These are phyloP conservation scores for Neurospora sp. DNA, from an alignment of 495 filamentous ascomycete genomes.

Conservation along the genomic window DNA sequence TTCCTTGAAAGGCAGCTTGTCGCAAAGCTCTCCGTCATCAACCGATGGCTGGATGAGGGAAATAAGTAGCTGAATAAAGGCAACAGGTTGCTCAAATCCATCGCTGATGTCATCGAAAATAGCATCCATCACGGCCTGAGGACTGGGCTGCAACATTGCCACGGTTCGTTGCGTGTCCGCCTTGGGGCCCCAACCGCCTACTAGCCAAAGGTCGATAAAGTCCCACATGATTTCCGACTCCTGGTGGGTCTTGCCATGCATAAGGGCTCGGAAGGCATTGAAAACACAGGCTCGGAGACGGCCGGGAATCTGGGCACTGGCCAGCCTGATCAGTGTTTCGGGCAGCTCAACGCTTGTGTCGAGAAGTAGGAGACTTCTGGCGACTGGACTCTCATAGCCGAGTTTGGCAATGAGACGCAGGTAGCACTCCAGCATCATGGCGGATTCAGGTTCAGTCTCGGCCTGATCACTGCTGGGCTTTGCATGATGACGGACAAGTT, in stretches of 20 bases:
- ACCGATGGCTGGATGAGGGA: slow-evolving; percentile 53
- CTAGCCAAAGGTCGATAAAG: slow-evolving; percentile 62
- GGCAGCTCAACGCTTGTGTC: slow-evolving; percentile 52
- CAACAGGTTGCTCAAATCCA: slow-evolving; percentile 70
- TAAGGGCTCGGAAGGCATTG: slow-evolving; percentile 52
- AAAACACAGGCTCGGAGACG: slow-evolving; percentile 73
- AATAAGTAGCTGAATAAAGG: slow-evolving; percentile 66
- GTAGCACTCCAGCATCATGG: slow-evolving; percentile 88
- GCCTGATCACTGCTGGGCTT: slow-evolving; percentile 43
- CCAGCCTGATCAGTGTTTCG: slow-evolving; percentile 57
- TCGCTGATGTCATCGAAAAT: slow-evolving; percentile 50
- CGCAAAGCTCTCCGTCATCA: slow-evolving; percentile 49
- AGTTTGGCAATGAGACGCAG: slow-evolving; percentile 77
- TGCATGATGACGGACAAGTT: slow-evolving; percentile 41
- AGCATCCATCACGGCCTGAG: slow-evolving; percentile 38
- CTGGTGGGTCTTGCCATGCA: slow-evolving; percentile 51
- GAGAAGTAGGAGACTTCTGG: slow-evolving; percentile 58
- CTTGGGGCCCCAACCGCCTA: slow-evolving; percentile 36
- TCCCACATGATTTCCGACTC: slow-evolving; percentile 59
- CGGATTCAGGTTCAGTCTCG: slow-evolving; percentile 75
- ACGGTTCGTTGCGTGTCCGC: slow-evolving; percentile 25
- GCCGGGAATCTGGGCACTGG: slow-evolving; percentile 55
- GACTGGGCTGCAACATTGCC: slow-evolving; percentile 27
- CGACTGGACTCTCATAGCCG: slow-evolving; percentile 53
- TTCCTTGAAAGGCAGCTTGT: slow-evolving; percentile 79